phyloP scores from a whole-genome alignment of 345 rosid genomes.

The Gossypium turneri region DNA sequence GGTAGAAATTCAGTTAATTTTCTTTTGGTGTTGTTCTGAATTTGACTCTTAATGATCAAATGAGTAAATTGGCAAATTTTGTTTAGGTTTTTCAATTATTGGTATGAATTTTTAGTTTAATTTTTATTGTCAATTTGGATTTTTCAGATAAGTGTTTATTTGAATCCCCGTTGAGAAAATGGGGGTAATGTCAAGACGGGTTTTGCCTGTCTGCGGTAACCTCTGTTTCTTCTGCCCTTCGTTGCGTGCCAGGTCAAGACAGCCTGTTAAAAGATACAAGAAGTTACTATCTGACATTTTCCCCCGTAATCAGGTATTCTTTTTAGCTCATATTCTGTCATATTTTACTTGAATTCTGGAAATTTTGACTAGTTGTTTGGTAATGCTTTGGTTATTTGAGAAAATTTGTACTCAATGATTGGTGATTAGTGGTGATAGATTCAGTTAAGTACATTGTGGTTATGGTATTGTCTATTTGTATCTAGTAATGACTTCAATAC shows the following conservation, averaged over 20 bases:
- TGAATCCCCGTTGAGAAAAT: conserved; percentile 27
- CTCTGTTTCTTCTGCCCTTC: conserved; percentile 95
- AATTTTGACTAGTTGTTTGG: not conserved
- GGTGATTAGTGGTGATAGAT: not conserved
- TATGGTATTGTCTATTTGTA: not conserved
- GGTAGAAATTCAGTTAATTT: not conserved
- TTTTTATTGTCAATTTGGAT: conserved; percentile 27
- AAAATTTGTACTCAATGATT: not conserved
- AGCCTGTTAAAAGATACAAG: conserved; percentile 94
- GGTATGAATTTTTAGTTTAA: not conserved
- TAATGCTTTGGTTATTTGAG: not conserved
- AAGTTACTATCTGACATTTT: conserved; percentile 74
- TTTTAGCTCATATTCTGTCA: not conserved
- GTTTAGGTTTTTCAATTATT: not conserved
- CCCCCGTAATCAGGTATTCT: conserved; percentile 72
- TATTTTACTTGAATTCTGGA: not conserved
- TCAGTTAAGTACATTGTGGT: not conserved
- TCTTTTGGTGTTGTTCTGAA: conserved; percentile 12
- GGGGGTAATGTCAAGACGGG: conserved; percentile 95
- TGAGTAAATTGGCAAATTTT: conserved; percentile 5
- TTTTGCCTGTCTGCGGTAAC: conserved; percentile 82
- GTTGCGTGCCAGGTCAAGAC: conserved; percentile 85
- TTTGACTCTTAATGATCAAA: conserved; percentile 5
- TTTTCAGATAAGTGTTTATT: conserved; percentile 13
- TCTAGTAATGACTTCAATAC: not conserved